Evolutionary conservation across 495 filamentous ascomycete species (phyloP).

Genomic region (Aspergillus sparsus): DNA sequence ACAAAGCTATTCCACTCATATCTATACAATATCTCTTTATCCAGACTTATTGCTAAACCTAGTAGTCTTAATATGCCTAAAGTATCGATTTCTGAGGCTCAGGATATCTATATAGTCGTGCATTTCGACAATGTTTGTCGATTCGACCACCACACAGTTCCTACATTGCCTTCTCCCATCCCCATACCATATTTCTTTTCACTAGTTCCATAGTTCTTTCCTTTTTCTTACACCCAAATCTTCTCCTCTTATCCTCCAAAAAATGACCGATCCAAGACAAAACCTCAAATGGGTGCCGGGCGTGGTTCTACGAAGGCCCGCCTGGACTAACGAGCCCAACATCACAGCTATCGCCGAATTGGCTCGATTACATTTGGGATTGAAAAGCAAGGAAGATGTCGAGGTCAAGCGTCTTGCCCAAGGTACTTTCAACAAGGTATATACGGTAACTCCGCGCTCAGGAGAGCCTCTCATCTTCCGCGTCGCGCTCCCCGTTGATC

Average conservation of each 20-base stretch:
- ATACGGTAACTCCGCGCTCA: conserved; percentile 13
- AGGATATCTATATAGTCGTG: too few relatives aligned
- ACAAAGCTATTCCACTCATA: too few relatives aligned
- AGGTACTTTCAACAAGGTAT: conserved; percentile 27
- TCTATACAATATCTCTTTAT: too few relatives aligned
- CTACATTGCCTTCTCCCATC: too few relatives aligned
- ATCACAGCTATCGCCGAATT: not conserved
- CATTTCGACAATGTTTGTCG: too few relatives aligned
- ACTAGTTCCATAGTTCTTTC: too few relatives aligned
- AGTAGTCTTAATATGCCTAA: too few relatives aligned
- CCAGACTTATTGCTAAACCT: too few relatives aligned
- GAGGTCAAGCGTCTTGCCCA: conserved; percentile 9
- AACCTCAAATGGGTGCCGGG: not conserved
- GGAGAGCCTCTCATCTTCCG: conserved; percentile 44
- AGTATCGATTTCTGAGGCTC: too few relatives aligned
- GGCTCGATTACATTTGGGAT: not conserved
- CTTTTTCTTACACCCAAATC: too few relatives aligned
- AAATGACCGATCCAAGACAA: not conserved
- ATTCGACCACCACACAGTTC: too few relatives aligned
- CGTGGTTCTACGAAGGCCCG: not conserved
- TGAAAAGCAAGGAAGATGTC: not conserved
- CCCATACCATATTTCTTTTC: too few relatives aligned
- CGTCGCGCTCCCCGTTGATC: conserved; percentile 54
- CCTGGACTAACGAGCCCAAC: conserved; percentile 2
- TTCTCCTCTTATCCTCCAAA: not conserved